These are phyloP conservation scores for Thraustotheca clavata DNA, from an alignment of 352 stramenopile genomes.

Conservation along the genomic window DNA sequence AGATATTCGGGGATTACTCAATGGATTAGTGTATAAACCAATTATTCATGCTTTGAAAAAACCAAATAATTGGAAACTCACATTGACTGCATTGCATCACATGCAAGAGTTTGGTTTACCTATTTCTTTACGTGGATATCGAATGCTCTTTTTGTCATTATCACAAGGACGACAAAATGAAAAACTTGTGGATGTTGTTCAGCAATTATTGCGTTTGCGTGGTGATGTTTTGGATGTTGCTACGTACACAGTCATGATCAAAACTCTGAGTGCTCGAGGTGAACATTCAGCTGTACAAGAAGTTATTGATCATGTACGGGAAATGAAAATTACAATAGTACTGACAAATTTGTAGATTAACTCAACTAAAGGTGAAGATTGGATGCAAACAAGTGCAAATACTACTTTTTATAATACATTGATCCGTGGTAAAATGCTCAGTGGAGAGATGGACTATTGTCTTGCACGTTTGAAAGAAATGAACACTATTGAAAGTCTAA, in stretches of 20 bases:
- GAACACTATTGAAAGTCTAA: constrained; percentile 41
- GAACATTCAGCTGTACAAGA: constrained; percentile 49
- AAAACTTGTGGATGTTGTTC: constrained; percentile 42
- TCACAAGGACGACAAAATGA: constrained; percentile 38
- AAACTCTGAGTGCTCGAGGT: constrained; percentile 42
- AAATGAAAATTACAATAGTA: background rate
- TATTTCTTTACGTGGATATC: constrained; percentile 44
- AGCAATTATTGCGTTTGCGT: constrained; percentile 28
- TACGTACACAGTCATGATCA: constrained; percentile 51
- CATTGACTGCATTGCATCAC: constrained; percentile 44
- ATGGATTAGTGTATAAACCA: constrained; percentile 33
- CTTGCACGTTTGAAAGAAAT: constrained; percentile 25
- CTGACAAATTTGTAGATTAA: constrained; percentile 3
- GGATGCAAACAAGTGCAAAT: constrained; percentile 2
- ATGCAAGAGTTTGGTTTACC: constrained; percentile 47
- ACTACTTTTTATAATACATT: constrained; percentile 18
- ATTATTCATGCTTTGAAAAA: constrained; percentile 47
- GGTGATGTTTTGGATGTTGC: constrained; percentile 30
- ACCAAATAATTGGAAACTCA: constrained; percentile 51
- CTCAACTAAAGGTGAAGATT: background rate
- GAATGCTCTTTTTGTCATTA: constrained; percentile 47
- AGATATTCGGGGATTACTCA: constrained; percentile 21
- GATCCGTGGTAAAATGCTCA: constrained; percentile 28
- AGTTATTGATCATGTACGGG: constrained; percentile 28
- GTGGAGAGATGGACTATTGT: constrained; percentile 28